Evolutionary conservation across 164 flowering plant genomes (phyloP), one percentile per base, ranked within the genome.

Genomic region (Taxillus chinensis): DNA sequence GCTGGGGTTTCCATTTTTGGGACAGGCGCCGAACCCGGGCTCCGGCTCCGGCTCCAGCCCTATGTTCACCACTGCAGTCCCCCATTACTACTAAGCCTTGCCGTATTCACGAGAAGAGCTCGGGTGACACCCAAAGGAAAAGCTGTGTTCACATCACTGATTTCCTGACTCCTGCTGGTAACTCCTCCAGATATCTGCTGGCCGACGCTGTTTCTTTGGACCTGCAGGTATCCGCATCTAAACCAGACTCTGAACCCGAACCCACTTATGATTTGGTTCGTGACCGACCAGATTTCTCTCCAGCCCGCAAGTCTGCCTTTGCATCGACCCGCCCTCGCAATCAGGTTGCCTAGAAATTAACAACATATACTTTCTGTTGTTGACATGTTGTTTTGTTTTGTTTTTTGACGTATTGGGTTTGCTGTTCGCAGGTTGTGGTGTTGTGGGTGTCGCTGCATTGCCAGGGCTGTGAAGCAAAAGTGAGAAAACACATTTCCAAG

Each of bases 381-480:
- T 43, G 50, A 13, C 9, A 2, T 61, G n/a, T 42, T 59, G 43
- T 12, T 15, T 41, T 48, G 15, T 51, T 13, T 57, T 42, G n/a
- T 62, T 38, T 49, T 5, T 17, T 42, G 14, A 39, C 67, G 27
- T 14, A 54, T 42, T 38, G 27, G 0, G 37, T n/a, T 59, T 2
- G 27, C 27, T 6, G 16, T 55, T 67, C 62, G 68, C 73, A 92
- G 98, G 92, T 86, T 50, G 98, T 92, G 68, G 95, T 80, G 48
- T 67, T 92, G 77, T 77, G 80, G 78, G 98, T 92, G 57, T 86
- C 98, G 15, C 70, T 93, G 69, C 97, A 93, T 68, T 93, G 98
- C 85, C 90, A 82, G 68, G 98, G 97, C 2, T 93, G 98, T 70
- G 98, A 83, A 78, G 89, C 85, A 55, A 93, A 93, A 80, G 80